Evolutionary conservation across 257 asterid species (phyloP).

Genomic region (Salvia miltiorrhiza): DNA sequence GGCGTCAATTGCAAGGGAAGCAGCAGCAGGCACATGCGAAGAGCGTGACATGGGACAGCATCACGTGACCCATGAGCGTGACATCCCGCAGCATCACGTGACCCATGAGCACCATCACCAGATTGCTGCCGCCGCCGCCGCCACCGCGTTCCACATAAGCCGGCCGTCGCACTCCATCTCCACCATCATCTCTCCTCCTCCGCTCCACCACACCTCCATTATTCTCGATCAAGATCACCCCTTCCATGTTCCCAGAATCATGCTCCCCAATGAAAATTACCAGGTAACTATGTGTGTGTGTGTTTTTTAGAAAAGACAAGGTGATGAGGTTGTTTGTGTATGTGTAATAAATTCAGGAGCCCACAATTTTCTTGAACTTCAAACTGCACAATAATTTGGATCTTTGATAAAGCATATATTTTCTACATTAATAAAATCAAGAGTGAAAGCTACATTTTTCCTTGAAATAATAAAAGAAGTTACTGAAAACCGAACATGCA

Average conservation of each 20-base stretch:
- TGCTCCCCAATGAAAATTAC: slow-evolving; percentile 59
- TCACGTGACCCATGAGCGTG: slow-evolving; percentile 55
- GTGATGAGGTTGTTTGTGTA: not conserved
- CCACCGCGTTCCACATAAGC: slow-evolving; percentile 62
- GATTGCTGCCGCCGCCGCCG: slow-evolving; percentile 28
- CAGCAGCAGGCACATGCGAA: slow-evolving; percentile 56
- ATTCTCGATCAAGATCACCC: slow-evolving; percentile 70
- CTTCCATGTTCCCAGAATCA: slow-evolving; percentile 61
- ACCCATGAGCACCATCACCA: slow-evolving; percentile 48
- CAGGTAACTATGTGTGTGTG: slow-evolving; percentile 41
- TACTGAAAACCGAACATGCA: slow-evolving; percentile 5
- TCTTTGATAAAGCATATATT: too few species aligned
- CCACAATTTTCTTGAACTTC: too few species aligned
- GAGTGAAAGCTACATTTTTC: not conserved
- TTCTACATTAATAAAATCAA: too few species aligned
- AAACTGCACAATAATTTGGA: too few species aligned
- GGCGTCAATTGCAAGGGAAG: slow-evolving; percentile 62
- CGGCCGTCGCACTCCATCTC: slow-evolving; percentile 83
- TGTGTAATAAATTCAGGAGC: not conserved
- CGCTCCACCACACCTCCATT: slow-evolving; percentile 65
- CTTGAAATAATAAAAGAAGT: slow-evolving; percentile 5
- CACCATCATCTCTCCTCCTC: slow-evolving; percentile 67
- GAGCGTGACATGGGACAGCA: slow-evolving; percentile 49
- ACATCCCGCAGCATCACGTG: slow-evolving; percentile 47
- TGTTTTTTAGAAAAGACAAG: too few species aligned